These are phyloP conservation scores for Dactylellina drechsleri DNA, from an alignment of 2,329 filamentous ascomycete species.

Conservation along the genomic window DNA sequence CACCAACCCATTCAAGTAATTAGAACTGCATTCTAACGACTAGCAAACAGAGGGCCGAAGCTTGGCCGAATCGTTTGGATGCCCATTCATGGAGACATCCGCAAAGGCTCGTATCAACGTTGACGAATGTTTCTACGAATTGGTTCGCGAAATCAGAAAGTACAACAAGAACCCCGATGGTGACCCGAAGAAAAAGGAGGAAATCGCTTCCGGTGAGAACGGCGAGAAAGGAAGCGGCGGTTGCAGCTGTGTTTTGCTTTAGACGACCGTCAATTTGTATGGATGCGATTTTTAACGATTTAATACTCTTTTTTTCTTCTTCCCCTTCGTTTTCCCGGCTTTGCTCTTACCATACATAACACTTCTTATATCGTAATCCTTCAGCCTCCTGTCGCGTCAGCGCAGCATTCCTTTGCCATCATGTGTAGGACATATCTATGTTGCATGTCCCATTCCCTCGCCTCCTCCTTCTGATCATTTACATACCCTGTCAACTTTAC, in stretches of 20 bases:
- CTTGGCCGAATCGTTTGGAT: constrained; percentile 85
- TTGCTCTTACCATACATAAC: constrained; percentile 51
- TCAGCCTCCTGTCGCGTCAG: constrained; percentile 52
- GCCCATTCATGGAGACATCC: constrained; percentile 99
- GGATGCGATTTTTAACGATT: constrained; percentile 55
- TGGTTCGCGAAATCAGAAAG: constrained; percentile 95
- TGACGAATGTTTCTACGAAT: constrained; percentile 97
- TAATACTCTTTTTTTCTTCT: constrained; percentile 33
- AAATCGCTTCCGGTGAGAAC: constrained; percentile 68
- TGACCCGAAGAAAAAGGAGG: constrained; percentile 55
- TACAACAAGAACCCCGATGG: constrained; percentile 99
- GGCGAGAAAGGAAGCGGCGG: constrained; percentile 66
- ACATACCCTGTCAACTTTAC: constrained; percentile 7
- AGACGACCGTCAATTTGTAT: constrained; percentile 46
- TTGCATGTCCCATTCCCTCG: constrained; percentile 1
- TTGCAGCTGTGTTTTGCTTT: constrained; percentile 58
- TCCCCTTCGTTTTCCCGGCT: constrained; percentile 35
- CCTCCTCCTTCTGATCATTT: constrained; percentile 5
- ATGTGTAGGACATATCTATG: constrained; percentile 39
- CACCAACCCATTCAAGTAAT: background rate
- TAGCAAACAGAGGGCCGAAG: constrained; percentile 79
- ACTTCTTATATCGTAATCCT: constrained; percentile 53
- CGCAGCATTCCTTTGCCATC: constrained; percentile 50
- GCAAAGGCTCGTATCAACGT: constrained; percentile 98
- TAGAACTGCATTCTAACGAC: constrained; percentile 12